Evolutionary conservation across 768 basidiomycete genomes (phyloP), one percentile per base, ranked within the genome.

Genomic region (Mycena filopes): DNA sequence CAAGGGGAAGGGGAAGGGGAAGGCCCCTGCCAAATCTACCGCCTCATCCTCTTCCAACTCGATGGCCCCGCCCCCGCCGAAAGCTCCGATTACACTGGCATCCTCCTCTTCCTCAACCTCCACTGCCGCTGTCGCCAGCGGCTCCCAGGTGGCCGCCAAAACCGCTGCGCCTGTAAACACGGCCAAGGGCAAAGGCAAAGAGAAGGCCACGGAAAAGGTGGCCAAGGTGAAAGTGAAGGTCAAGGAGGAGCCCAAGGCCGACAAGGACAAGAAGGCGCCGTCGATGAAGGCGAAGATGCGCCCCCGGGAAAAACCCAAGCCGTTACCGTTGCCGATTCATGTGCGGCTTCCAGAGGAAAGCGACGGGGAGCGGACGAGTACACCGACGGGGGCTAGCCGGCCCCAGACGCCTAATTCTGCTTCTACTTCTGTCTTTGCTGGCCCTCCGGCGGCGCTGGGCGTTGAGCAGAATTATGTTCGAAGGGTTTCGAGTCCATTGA

Each of bases 221-320:
- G 71, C 41, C 21, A 71, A 70, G 49, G 70, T 54, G 4, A 67
- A 72, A 63, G 65, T 55, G 10, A 72, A 72, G 55, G 71, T 45
- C 21, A 71, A 70, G 53, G 65, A 31, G n/a, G 56, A 57, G 67
- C 74, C n/a, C 21, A 61, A 66, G 53, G 67, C 48, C 36, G 43
- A 63, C 25, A 66, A 57, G 41, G 42, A 56, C 43, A 65, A 66
- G 15, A 67, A 68, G 41, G 79, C 78, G 60, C 25, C 67, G 43
- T 78, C 78, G 51, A 63, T 77, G 69, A 82, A 78, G 75, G 70
- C 73, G 38, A 79, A 74, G 68, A 80, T 78, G 81, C 75, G 76
- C 26, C 71, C 72, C 20, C 72, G 75, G 61, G 73, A 78, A 62
- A 72, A 73, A 25, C 70, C 77, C 21, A 77, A 80, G 55, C 66